Percentiles rank a stretch among this genome's conserved stretches.
Conservation (phyloP, 768 basidiomycete genomes). For the Naganishia randhawae region DNA sequence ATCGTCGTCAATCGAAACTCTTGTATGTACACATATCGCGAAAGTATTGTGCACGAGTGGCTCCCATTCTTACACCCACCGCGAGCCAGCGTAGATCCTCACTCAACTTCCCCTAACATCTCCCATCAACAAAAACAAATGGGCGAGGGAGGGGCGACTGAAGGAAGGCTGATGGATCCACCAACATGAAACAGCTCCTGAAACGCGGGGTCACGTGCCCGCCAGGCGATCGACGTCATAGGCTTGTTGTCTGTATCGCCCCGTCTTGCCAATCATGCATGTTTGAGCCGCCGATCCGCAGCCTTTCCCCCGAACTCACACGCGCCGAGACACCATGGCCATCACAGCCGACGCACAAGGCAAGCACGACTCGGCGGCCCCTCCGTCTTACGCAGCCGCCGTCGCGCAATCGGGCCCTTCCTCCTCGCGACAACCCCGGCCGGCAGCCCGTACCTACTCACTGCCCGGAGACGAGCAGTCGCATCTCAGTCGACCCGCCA, state of each 20-base stretch:
- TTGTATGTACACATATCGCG: too few relatives aligned
- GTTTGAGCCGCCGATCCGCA: background rate
- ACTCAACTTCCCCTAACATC: background rate
- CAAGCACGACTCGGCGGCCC: conserved; percentile 12
- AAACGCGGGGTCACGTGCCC: background rate
- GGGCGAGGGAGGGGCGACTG: too few relatives aligned
- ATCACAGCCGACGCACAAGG: conserved; percentile 1
- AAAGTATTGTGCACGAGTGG: too few relatives aligned
- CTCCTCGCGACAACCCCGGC: background rate
- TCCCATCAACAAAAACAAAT: background rate
- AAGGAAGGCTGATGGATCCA: background rate
- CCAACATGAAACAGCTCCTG: background rate
- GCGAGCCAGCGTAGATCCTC: background rate
- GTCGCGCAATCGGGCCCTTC: background rate
- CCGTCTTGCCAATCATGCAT: too few relatives aligned
- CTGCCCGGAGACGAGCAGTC: conserved; percentile 18
- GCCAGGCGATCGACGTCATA: background rate
- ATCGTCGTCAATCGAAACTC: too few relatives aligned
- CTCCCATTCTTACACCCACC: too few relatives aligned
- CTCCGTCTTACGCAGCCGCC: conserved; percentile 16
- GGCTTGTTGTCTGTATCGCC: too few relatives aligned
- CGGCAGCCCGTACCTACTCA: background rate
- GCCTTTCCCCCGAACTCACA: background rate
- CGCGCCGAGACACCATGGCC: background rate
- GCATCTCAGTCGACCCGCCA: background rate